Evolutionary conservation across 176 grass and related monocot species (phyloP).

Genomic region (Pharus latifolius): DNA sequence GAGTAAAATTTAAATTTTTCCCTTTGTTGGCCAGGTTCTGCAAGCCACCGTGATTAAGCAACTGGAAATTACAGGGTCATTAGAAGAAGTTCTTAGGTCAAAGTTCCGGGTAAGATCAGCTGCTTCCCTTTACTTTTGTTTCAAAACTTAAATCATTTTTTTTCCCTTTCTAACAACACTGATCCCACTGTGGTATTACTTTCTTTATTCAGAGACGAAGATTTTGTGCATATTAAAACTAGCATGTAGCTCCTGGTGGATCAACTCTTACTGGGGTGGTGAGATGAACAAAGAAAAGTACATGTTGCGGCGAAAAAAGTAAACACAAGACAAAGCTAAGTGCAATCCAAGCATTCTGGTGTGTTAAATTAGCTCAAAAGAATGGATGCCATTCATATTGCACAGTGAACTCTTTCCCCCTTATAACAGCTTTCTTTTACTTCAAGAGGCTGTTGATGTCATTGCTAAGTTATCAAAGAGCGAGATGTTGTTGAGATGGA

Average conservation of each 20-base stretch:
- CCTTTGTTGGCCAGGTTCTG: constrained; percentile 49
- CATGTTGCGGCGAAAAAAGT: not conserved
- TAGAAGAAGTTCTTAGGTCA: constrained; percentile 57
- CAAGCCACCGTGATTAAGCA: constrained; percentile 68
- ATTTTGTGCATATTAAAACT: constrained; percentile 43
- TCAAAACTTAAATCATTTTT: not conserved
- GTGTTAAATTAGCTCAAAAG: not conserved
- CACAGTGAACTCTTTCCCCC: not conserved
- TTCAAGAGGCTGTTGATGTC: not conserved
- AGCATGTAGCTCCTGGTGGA: not conserved
- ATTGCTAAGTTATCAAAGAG: not conserved
- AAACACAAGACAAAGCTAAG: not conserved
- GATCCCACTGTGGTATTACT: not conserved
- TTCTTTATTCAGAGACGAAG: constrained; percentile 40
- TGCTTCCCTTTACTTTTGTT: not conserved
- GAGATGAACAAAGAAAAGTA: not conserved
- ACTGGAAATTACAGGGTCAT: constrained; percentile 64
- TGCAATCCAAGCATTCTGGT: not conserved
- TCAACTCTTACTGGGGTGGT: not conserved
- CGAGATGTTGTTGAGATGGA: not conserved
- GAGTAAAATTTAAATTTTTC: not conserved
- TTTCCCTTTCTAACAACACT: not conserved
- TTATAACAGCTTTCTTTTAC: not conserved
- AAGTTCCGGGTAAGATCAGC: constrained; percentile 41
- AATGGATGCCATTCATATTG: not conserved